Percentiles rank a stretch among this genome's conserved stretches.
phyloP scores from a whole-genome alignment of 257 asterid species.

The Fraxinus quadrangulata region DNA sequence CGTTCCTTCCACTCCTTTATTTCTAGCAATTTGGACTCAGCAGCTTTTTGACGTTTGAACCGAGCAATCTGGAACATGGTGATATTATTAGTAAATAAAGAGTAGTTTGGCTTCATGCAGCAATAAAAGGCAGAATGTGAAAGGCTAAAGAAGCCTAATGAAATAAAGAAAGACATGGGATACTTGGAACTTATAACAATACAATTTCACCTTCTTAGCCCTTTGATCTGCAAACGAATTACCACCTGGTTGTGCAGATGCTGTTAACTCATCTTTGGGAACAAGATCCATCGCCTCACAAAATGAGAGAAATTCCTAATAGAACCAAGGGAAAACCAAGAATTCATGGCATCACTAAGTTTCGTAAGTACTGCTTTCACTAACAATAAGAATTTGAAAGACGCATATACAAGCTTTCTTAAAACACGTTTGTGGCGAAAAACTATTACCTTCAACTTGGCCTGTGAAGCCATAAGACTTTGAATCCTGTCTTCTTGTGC shows the following conservation, averaged over 20 bases:
- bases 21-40: conserved; percentile 79
- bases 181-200: not conserved
- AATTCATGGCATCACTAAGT: conserved; percentile 13
- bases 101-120: not conserved
- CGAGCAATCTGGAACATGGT: conserved; percentile 64
- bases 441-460: conserved; percentile 67
- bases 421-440: conserved; percentile 4
- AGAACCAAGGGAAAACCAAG: conserved; percentile 25
- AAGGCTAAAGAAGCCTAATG: conserved; percentile 21
- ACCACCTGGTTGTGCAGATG: conserved; percentile 41
- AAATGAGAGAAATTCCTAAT: conserved; percentile 77
- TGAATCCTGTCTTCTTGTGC: conserved; percentile 67
- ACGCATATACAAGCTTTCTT: not conserved
- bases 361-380: not conserved
- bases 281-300: conserved; percentile 96
- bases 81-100: conserved; percentile 20
- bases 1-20: conserved; percentile 90
- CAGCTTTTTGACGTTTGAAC: conserved; percentile 82
- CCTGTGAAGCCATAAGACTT: conserved; percentile 69
- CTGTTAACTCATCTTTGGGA: conserved; percentile 72
- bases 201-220: conserved; percentile 70
- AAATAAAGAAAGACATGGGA: not conserved
- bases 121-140: not conserved
- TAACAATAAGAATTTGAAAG: not conserved
- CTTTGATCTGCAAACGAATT: conserved; percentile 60